These are phyloP conservation scores for Rhizopus stolonifer DNA, from an alignment of 371 early-diverging fungal species.

Conservation along the genomic window DNA sequence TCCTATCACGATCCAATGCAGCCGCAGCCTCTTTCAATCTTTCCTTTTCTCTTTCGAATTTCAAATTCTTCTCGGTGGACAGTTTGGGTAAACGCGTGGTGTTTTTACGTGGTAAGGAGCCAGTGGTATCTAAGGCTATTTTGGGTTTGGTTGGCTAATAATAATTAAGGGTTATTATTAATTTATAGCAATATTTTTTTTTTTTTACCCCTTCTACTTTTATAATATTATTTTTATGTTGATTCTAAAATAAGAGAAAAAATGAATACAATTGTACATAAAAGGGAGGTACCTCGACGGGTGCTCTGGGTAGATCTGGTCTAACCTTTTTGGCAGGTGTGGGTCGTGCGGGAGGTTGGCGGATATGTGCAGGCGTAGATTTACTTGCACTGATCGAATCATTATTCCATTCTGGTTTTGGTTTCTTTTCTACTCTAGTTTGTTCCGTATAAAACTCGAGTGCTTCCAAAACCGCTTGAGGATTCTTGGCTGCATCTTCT, in stretches of 20 bases:
- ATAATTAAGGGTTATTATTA: neutral
- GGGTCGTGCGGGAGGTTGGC: conserved; percentile 20
- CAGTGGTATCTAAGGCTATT: neutral
- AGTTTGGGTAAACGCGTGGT: conserved; percentile 6
- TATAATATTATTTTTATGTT: neutral
- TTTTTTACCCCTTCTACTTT: neutral
- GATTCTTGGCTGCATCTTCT: conserved; percentile 95
- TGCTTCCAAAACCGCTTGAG: conserved; percentile 96
- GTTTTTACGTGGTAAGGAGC: conserved; percentile 11
- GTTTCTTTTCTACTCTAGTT: conserved; percentile 46
- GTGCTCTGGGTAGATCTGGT: neutral
- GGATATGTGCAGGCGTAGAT: conserved; percentile 31
- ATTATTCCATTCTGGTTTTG: conserved; percentile 9
- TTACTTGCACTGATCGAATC: conserved; percentile 17
- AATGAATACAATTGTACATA: too few species aligned
- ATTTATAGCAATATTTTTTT: too few species aligned
- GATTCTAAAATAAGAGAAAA: neutral
- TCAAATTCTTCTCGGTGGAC: conserved; percentile 8
- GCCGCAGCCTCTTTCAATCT: conserved; percentile 24
- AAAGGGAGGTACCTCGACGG: neutral
- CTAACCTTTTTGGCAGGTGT: conserved; percentile 1
- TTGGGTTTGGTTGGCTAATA: neutral
- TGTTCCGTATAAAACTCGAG: conserved; percentile 94
- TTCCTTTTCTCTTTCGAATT: conserved; percentile 30
- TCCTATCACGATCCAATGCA: conserved; percentile 23